Base-by-base conservation (phyloP, 1,284 basidiomycete species). In the Pyrrhoderma lamaoense region DNA sequence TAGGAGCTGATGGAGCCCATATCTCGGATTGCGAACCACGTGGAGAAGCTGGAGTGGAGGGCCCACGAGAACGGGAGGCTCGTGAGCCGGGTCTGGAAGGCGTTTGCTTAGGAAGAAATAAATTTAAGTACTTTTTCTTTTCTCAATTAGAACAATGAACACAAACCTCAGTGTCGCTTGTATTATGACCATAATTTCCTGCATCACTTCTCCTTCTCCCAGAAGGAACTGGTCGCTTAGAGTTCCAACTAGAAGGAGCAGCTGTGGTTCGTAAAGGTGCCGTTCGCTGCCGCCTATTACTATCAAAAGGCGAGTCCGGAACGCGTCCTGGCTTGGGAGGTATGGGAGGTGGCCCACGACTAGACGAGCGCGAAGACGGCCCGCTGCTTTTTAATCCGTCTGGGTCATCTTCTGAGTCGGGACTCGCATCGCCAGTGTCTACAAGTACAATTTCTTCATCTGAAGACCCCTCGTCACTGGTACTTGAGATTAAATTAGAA, bases 121-220 rank as follows among this genome's bases (percentile, higher is more conserved):
- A 27, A 35, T 11, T 19, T 51, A 18, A 21, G 21, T 21, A 22
- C n/a, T 27, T 18, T 16, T 51, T 34, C 22, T 18, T 16, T 9
- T 5, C 25, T 40, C 19, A 37, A 19, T 40, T 34, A 9, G 34
- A n/a, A 35, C 45, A 45, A 19, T 25, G 14, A 42, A 23, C 2
- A 65, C 74, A 51, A 48, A 86, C 84, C 72, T 89, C 85, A 3
- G 79, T 79, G 59, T 89, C 85, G 58, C 84, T 87, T 40, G 63
- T 56, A 14, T 67, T 61, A 27, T 68, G 70, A 44, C 65, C 65
- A 36, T 70, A 67, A 52, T 70, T 74, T 21, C 84, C 80, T 9
- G 81, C 82, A 58, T 84, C 76, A 55, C 85, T 87, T 67, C 74
- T 82, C 45, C 84, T 70, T 49, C 85, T 71, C 42, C 71, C 67